Percentiles rank a stretch among this genome's conserved stretches.
Conservation (phyloP, 495 filamentous ascomycete genomes). For the Penicillium manginii region DNA sequence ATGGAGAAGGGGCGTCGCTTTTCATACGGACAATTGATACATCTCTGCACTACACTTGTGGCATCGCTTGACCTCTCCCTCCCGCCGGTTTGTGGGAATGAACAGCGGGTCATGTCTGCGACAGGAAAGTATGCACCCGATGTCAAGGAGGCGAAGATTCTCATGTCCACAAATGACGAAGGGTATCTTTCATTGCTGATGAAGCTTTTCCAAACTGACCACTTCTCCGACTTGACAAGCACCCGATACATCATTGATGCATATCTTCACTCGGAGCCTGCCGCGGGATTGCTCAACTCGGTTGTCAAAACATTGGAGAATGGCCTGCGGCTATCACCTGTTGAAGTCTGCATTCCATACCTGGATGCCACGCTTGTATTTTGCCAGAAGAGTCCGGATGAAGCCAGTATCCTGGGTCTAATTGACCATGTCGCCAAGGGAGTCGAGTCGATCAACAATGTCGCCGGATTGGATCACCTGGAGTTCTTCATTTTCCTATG, state of each 20-base stretch:
- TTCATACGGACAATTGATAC: slow-evolving; percentile 46
- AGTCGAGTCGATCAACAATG: slow-evolving; percentile 57
- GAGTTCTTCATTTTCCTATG: slow-evolving; percentile 58
- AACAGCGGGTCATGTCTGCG: slow-evolving; percentile 25
- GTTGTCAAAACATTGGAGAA: slow-evolving; percentile 53
- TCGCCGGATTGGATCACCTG: slow-evolving; percentile 62
- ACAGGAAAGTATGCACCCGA: slow-evolving; percentile 45
- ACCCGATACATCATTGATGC: slow-evolving; percentile 42
- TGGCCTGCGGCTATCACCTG: slow-evolving; percentile 60
- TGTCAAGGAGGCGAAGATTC: slow-evolving; percentile 39
- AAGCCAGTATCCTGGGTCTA: slow-evolving; percentile 43
- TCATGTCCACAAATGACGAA: slow-evolving; percentile 37
- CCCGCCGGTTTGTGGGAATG: slow-evolving; percentile 28
- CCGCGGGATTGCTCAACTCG: slow-evolving; percentile 38
- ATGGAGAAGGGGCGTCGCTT: slow-evolving; percentile 59
- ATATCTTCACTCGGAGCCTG: slow-evolving; percentile 52
- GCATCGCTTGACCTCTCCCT: slow-evolving; percentile 45
- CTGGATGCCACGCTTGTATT: slow-evolving; percentile 55
- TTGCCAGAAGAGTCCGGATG: slow-evolving; percentile 46
- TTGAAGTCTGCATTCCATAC: slow-evolving; percentile 56
- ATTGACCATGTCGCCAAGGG: slow-evolving; percentile 57
- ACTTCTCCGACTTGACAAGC: slow-evolving; percentile 26
- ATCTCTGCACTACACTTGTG: slow-evolving; percentile 46
- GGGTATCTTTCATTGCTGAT: slow-evolving; percentile 42
- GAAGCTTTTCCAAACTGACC: slow-evolving; percentile 47